phyloP scores from a whole-genome alignment of 2,329 filamentous ascomycete genomes.

The Penicillium sp. region DNA sequence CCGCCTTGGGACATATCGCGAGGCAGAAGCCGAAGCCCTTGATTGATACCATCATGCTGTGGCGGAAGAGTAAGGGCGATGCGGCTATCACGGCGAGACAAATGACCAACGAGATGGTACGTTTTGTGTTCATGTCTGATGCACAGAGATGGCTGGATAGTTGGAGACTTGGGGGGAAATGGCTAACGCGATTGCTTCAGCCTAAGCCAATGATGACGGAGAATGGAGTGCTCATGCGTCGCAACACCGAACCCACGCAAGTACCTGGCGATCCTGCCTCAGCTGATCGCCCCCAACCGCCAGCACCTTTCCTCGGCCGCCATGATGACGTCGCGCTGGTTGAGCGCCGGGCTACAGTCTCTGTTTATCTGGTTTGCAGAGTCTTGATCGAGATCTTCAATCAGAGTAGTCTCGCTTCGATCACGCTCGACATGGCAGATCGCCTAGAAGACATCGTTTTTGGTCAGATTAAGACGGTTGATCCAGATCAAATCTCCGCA shows the following conservation, averaged over 20 bases:
- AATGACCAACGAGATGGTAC: conserved; percentile 34
- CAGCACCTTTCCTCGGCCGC: conserved; percentile 43
- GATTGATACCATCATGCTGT: conserved; percentile 97
- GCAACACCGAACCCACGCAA: conserved; percentile 73
- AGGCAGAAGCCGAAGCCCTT: conserved; percentile 91
- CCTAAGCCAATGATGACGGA: conserved; percentile 40
- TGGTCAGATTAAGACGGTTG: conserved; percentile 85
- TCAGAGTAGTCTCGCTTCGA: conserved; percentile 78
- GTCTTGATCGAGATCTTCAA: conserved; percentile 93
- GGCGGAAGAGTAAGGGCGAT: conserved; percentile 95
- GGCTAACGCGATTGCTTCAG: conserved; percentile 13
- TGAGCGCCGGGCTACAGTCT: conserved; percentile 88
- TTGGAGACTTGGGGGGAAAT: neutral
- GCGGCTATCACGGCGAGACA: conserved; percentile 69
- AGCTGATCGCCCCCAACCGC: conserved; percentile 26
- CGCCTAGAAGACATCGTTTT: conserved; percentile 96
- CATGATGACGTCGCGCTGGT: conserved; percentile 76
- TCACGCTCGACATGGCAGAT: conserved; percentile 89
- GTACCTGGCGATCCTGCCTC: conserved; percentile 36
- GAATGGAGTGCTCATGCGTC: conserved; percentile 57
- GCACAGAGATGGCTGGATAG: too few species aligned
- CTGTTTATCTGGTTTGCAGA: conserved; percentile 92
- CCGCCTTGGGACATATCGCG: conserved; percentile 90
- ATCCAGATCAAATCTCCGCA: conserved; percentile 69
- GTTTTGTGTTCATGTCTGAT: neutral